These are phyloP conservation scores for Arbutus unedo DNA, from an alignment of 148 eudicot genomes.

Conservation along the genomic window DNA sequence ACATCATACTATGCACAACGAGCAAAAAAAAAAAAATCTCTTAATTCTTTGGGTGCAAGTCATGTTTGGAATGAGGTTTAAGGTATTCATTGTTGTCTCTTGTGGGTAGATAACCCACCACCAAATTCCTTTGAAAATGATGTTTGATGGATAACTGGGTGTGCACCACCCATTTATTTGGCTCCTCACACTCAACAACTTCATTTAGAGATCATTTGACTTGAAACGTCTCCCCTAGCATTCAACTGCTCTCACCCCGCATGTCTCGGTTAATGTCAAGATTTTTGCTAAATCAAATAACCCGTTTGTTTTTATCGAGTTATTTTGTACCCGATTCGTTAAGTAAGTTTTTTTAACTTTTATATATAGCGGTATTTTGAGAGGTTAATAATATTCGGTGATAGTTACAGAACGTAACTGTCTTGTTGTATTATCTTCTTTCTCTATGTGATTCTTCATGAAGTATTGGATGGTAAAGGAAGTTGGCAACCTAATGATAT, in stretches of 20 bases:
- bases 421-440: too few relatives aligned
- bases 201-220: background rate
- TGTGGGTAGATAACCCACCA: constrained; percentile 16
- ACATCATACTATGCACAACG: too few relatives aligned
- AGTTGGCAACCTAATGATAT: too few relatives aligned
- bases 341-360: background rate
- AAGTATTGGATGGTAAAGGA: too few relatives aligned
- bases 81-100: background rate
- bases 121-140: background rate
- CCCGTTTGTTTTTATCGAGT: background rate
- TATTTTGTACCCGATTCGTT: background rate
- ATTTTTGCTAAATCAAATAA: background rate
- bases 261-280: background rate
- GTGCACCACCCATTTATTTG: constrained; percentile 14
- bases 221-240: background rate
- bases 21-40: too few relatives aligned
- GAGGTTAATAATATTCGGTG: background rate
- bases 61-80: background rate
- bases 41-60: background rate
- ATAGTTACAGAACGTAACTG: background rate
- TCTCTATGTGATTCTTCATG: too few relatives aligned
- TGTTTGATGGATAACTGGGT: constrained; percentile 2
- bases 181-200: constrained; percentile 7
- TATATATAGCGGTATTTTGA: background rate
- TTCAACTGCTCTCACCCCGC: background rate